These are phyloP conservation scores for Xylaria sp. DNA, from an alignment of 2,329 filamentous ascomycete genomes.

Conservation along the genomic window DNA sequence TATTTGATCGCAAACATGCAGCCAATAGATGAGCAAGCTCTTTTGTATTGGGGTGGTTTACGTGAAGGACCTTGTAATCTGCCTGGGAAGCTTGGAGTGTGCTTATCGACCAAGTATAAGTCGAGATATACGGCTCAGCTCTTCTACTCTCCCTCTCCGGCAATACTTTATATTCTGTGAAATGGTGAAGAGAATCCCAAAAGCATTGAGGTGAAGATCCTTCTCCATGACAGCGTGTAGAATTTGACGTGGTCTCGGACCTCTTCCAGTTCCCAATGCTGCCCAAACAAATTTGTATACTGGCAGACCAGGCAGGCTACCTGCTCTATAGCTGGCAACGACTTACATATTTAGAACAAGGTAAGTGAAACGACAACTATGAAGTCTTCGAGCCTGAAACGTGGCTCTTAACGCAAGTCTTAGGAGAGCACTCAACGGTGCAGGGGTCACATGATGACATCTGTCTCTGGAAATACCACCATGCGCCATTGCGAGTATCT, in stretches of 20 bases:
- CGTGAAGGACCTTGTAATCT: not conserved
- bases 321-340: not conserved
- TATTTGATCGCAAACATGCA: not conserved
- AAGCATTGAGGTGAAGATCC: too few relatives aligned
- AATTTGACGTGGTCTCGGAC: too few relatives aligned
- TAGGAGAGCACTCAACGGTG: not conserved
- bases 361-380: not conserved
- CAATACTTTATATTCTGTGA: too few relatives aligned
- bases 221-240: too few relatives aligned
- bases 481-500: not conserved
- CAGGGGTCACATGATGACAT: not conserved
- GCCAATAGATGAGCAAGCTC: not conserved
- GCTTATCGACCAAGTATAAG: not conserved
- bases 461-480: not conserved
- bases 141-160: not conserved
- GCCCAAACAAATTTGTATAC: too few relatives aligned
- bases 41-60: not conserved
- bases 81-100: not conserved
- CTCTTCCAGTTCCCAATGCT: too few relatives aligned
- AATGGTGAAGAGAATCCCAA: too few relatives aligned
- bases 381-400: not conserved
- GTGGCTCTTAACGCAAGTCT: not conserved
- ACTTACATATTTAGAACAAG: not conserved
- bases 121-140: not conserved
- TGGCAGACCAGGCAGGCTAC: too few relatives aligned